Base-by-base conservation (phyloP, 768 basidiomycete species). In the Suillus subalutaceus region DNA sequence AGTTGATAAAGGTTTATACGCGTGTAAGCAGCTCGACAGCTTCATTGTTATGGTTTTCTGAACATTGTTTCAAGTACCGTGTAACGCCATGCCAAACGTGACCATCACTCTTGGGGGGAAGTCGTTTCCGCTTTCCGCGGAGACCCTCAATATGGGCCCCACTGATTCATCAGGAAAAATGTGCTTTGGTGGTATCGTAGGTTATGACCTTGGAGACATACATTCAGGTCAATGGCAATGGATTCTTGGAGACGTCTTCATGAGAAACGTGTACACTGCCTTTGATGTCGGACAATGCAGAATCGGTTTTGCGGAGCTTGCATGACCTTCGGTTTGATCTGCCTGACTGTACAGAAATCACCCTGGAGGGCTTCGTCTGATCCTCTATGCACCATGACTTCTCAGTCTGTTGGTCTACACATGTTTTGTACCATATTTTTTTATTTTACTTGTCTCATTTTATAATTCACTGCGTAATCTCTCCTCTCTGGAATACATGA, bases 261-360 rank as follows among this genome's bases (percentile, higher is more conserved):
- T 85, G 67, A 78, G 75, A 68, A 82, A 81, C 57, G 81, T 83
- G 40, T 86, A 83, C 67, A 75, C 82, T 7, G 74, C 74, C 10
- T 85, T 84, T 67, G 81, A 84, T 67, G 64, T 80, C 23, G 80
- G 76, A 4, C 74, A 77, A 23, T 64, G 53, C 8, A 74, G 70
- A 43, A 79, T 84, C 15, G 81, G 83, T 6, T 83, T 83, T 67
- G 83, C 82, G 46, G 46, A 68, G 12, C 71, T 75, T 38, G 68
- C 69, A 58, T 40, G 40, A 40, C 12, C 37, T 12, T 38, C 35
- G 10, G 37, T 38, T 38, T 38, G 10, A 9, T 38, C 37, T 38
- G 13, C 12, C 40, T 40, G 13, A 40, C 40, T 13, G 40, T 2
- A 16, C 41, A 15, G 41, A 41, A 41, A 41, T 41, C 15, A 6